phyloP scores from a whole-genome alignment of 2,329 filamentous ascomycete species.

The Endothia cerciana region DNA sequence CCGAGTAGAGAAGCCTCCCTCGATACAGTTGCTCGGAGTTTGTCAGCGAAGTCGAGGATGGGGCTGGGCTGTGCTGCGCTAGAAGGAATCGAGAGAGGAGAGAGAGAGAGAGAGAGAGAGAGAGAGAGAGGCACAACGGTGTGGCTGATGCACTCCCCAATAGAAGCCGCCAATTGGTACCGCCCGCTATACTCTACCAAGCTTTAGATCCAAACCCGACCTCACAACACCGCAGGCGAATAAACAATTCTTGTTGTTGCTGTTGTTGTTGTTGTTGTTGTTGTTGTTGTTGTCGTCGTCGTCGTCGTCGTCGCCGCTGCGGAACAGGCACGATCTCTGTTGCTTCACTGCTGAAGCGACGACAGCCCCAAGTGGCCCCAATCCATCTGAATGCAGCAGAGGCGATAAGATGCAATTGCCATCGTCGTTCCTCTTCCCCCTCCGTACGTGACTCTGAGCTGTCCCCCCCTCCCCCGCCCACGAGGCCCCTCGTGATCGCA shows the following conservation, averaged over 20 bases:
- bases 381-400: neutral
- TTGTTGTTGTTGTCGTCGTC: no score
- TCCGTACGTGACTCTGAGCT: constrained; percentile 16
- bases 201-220: neutral
- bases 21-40: neutral
- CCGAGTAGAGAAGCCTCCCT: neutral
- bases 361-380: constrained; percentile 4
- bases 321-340: no score
- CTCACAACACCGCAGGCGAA: no score
- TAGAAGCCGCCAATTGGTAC: neutral
- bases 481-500: neutral
- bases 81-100: no score
- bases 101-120: no score
- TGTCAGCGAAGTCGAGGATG: neutral
- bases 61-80: neutral
- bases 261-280: no score
- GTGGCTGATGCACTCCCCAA: neutral
- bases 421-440: constrained; percentile 18
- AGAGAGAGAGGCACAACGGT: neutral
- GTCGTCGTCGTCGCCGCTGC: no score
- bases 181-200: neutral
- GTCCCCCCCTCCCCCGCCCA: no score
- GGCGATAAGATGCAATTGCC: constrained; percentile 25
- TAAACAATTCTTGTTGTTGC: no score
- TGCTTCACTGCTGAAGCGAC: neutral